phyloP scores from a whole-genome alignment of 106 monocot genomes.

The Ottelia alismoides region DNA sequence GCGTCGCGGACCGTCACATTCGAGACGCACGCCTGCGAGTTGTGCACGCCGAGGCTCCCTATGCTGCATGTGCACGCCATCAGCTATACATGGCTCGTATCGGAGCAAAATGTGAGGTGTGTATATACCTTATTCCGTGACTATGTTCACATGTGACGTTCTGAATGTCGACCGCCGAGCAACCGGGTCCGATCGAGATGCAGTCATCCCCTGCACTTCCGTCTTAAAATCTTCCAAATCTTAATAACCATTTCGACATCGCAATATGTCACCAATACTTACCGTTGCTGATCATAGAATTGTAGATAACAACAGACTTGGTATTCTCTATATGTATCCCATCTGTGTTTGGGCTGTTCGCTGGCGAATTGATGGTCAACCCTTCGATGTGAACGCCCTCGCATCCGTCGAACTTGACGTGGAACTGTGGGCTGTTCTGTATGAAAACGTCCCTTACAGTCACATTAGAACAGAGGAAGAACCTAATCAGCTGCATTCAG shows the following conservation, averaged over 20 bases:
- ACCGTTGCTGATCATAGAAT: constrained; percentile 84
- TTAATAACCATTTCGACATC: no score
- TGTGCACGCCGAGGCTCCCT: constrained; percentile 87
- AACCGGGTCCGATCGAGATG: constrained; percentile 88
- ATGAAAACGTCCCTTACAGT: constrained; percentile 44
- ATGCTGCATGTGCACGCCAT: no score
- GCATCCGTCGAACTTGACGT: constrained; percentile 84
- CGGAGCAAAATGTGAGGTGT: no score
- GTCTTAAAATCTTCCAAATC: no score
- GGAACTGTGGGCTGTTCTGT: constrained; percentile 95
- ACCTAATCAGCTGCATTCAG: constrained; percentile 62
- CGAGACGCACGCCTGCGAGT: constrained; percentile 79
- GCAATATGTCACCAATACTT: no score
- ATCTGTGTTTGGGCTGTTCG: constrained; percentile 87
- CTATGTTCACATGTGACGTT: constrained; percentile 85
- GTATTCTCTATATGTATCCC: constrained; percentile 89
- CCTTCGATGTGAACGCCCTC: constrained; percentile 69
- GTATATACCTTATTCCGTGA: constrained; percentile 70
- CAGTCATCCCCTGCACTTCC: constrained; percentile 80
- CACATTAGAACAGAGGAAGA: constrained; percentile 75
- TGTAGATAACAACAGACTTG: constrained; percentile 62
- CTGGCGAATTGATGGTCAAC: constrained; percentile 67
- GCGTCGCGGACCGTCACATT: constrained; percentile 66
- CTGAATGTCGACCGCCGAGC: constrained; percentile 56
- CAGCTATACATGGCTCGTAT: no score